Evolutionary conservation across 495 filamentous ascomycete genomes (phyloP), one percentile per base, ranked within the genome.

Genomic region (Pseudoneurospora amorphoporcata): DNA sequence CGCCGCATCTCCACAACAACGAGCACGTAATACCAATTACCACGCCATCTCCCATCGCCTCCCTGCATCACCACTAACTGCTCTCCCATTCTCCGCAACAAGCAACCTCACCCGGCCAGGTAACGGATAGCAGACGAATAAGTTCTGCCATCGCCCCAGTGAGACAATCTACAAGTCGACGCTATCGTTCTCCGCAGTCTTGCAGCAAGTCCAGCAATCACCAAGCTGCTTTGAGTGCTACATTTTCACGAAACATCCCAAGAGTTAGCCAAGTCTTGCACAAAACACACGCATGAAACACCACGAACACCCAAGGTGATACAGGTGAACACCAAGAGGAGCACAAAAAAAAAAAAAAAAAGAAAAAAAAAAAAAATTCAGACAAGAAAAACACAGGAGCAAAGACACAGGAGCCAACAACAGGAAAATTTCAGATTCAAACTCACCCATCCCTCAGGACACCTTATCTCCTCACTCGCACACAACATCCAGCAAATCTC

Each of bases 121-220:
- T 2, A 9, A 9, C 42, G 19, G 16, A n/a, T 23, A 23, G 45
- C 19, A 53, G 45, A 23, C 19, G 23, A 45, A 23, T 6, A 53
- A 53, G 17, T 45, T 17, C 43, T 19, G 3, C 17, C 43, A 17
- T 45, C 43, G 9, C 7, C 43, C 43, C 43, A 19, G n/a, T 8
- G 43, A 47, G 43, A 1, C 43, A 19, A 47, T 35, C 23, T 6
- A 61, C 53, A 65, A 17, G 14, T 65, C 53, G 29, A 65, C 2
- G 7, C 29, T 4, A 3, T 65, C 14, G 1, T 35, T 8, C 0
- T 3, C 14, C 0, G 17, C 0, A 17, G 53, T 4, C 29, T 1
- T 17, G 53, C 53, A 65, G 29, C 53, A 65, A 65, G 53, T 65
- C 29, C 29, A 37, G 53, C 53, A 65, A 4, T 4, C 23, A 17